These are phyloP conservation scores for Lipomyces spencermartinsiae DNA, from an alignment of 805 yeast species.

Conservation along the genomic window DNA sequence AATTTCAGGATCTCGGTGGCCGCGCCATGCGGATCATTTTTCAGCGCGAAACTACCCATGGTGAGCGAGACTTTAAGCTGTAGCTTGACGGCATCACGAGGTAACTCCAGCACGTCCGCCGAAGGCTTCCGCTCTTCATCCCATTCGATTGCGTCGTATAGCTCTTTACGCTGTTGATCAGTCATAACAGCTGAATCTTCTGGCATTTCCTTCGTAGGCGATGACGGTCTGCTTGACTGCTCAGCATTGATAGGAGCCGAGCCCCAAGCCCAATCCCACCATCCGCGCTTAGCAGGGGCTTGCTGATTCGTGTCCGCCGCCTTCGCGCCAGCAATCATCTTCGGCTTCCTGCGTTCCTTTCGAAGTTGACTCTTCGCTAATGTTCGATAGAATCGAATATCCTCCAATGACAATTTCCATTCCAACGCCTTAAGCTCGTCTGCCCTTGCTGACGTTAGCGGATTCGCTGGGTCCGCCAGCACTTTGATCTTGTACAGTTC, in stretches of 20 bases:
- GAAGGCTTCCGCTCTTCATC: conserved; percentile 65
- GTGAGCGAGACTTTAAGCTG: conserved; percentile 71
- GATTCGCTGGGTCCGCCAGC: conserved; percentile 42
- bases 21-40: conserved; percentile 48
- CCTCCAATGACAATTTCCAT: conserved; percentile 68
- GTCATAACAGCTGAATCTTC: conserved; percentile 61
- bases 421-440: conserved; percentile 61
- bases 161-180: conserved; percentile 86
- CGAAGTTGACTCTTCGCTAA: conserved; percentile 71
- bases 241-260: conserved; percentile 14
- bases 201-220: neutral
- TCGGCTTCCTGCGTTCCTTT: conserved; percentile 53
- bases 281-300: conserved; percentile 31
- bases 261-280: conserved; percentile 67
- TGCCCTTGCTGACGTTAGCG: conserved; percentile 40
- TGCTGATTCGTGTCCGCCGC: conserved; percentile 26
- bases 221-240: neutral
- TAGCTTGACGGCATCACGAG: conserved; percentile 73
- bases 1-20: conserved; percentile 69
- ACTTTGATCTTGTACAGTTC: conserved; percentile 68
- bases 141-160: conserved; percentile 92
- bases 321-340: conserved; percentile 5
- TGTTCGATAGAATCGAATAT: conserved; percentile 82
- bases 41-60: conserved; percentile 77
- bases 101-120: conserved; percentile 55